Percentiles rank a stretch among this genome's conserved stretches.
Evolutionary conservation across 805 yeast genomes (phyloP).

Genomic region (Candida schatavii): DNA sequence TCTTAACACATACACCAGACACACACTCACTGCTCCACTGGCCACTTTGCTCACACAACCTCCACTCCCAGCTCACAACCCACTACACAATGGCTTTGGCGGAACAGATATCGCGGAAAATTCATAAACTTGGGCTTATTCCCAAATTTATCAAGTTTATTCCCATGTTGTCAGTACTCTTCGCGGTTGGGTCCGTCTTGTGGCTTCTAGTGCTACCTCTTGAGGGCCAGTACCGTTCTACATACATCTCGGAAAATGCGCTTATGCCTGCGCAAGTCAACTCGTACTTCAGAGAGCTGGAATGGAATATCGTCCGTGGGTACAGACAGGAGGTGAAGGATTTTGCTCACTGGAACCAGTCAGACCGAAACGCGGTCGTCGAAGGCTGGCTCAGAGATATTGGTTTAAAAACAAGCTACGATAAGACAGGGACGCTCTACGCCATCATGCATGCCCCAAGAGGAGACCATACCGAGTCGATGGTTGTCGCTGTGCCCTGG

Average conservation of each 20-base stretch:
- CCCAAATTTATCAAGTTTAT: conserved; percentile 33
- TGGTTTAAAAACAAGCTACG: conserved; percentile 62
- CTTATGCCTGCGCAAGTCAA: conserved; percentile 95
- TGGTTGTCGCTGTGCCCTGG: conserved; percentile 92
- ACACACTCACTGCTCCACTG: no score
- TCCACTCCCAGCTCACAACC: no score
- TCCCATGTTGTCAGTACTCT: conserved; percentile 31
- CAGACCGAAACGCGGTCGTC: conserved; percentile 45
- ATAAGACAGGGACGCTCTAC: conserved; percentile 52
- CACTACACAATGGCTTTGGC: conserved; percentile 39
- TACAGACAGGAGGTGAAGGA: conserved; percentile 58
- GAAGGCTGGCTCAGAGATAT: conserved; percentile 62
- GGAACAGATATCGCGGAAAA: conserved; percentile 35
- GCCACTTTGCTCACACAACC: no score
- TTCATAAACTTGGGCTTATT: conserved; percentile 38
- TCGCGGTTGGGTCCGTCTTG: conserved; percentile 31
- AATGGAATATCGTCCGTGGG: conserved; percentile 90
- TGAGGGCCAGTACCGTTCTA: conserved; percentile 76
- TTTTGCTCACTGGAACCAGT: conserved; percentile 28
- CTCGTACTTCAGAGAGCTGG: conserved; percentile 87
- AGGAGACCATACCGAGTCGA: conserved; percentile 94
- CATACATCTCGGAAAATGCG: conserved; percentile 94
- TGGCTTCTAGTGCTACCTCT: conserved; percentile 65
- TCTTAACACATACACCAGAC: not conserved
- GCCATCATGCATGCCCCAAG: conserved; percentile 89